A percentile compares a stretch with the other conserved stretches of the same genome.
Conservation (phyloP, 2,329 filamentous ascomycete genomes). For the Penicillium palitans region DNA sequence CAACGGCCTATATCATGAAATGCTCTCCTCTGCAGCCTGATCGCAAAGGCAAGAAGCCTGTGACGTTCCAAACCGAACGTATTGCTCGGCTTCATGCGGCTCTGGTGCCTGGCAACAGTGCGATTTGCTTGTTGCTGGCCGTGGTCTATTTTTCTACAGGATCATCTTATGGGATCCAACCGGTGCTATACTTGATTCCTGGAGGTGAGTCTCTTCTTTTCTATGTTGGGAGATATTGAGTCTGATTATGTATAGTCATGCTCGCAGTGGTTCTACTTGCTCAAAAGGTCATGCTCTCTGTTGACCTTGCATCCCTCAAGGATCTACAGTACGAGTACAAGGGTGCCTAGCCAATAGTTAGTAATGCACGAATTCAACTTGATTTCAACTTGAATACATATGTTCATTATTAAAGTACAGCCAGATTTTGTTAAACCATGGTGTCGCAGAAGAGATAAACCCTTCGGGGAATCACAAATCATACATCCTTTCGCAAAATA, state of each 20-base stretch:
- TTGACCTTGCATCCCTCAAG: slow-evolving; percentile 41
- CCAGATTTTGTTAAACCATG: slow-evolving; percentile 7
- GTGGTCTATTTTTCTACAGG: slow-evolving; percentile 29
- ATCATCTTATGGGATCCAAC: slow-evolving; percentile 22
- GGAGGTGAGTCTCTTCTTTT: slow-evolving; percentile 33
- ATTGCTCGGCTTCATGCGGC: slow-evolving; percentile 23
- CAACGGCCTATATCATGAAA: slow-evolving; percentile 42
- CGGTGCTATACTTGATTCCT: slow-evolving; percentile 39
- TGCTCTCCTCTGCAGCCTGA: slow-evolving; percentile 31
- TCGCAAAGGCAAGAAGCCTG: slow-evolving; percentile 33
- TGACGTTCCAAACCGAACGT: slow-evolving; percentile 21
- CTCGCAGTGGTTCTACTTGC: slow-evolving; percentile 34
- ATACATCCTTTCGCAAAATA: neutral
- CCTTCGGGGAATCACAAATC: slow-evolving; percentile 14
- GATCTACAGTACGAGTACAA: slow-evolving; percentile 45
- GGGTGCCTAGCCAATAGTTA: slow-evolving; percentile 34
- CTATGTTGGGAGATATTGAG: slow-evolving; percentile 12
- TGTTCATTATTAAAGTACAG: slow-evolving; percentile 6
- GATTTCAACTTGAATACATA: neutral
- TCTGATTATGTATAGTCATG: slow-evolving; percentile 35
- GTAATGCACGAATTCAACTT: neutral
- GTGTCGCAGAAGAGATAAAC: slow-evolving; percentile 5
- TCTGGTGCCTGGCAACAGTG: slow-evolving; percentile 31
- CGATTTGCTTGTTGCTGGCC: slow-evolving; percentile 32
- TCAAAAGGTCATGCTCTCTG: slow-evolving; percentile 39